Conservation (phyloP, 805 yeast species). For the Yarrowia yakushimensis region DNA sequence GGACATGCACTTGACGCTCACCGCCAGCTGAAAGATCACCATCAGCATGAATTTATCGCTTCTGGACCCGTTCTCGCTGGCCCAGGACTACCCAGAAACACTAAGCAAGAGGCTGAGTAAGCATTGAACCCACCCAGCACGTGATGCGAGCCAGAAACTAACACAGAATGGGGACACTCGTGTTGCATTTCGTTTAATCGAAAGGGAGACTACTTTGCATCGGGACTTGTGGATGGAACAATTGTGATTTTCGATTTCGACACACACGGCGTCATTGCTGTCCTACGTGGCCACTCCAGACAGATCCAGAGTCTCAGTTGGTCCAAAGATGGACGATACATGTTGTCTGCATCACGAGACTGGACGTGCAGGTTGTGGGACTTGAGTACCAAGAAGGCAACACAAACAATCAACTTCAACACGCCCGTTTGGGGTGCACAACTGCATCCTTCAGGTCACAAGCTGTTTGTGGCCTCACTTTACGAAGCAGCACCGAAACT, state of each 20-base stretch:
- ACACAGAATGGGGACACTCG: slow-evolving; percentile 44
- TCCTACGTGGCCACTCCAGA: slow-evolving; percentile 62
- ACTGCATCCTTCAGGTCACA: slow-evolving; percentile 49
- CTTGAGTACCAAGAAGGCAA: slow-evolving; percentile 44
- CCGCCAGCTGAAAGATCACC: not conserved
- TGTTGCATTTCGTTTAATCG: slow-evolving; percentile 65
- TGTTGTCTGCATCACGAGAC: slow-evolving; percentile 72
- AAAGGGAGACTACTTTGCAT: slow-evolving; percentile 81
- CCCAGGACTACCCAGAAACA: slow-evolving; percentile 87
- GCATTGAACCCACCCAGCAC: slow-evolving; percentile 11
- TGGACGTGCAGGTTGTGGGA: slow-evolving; percentile 86
- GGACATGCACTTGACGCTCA: not conserved
- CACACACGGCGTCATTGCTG: slow-evolving; percentile 55
- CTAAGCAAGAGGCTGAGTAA: slow-evolving; percentile 59
- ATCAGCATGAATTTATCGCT: slow-evolving; percentile 67
- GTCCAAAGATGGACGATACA: slow-evolving; percentile 67
- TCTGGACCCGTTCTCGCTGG: slow-evolving; percentile 85
- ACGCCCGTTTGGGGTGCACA: slow-evolving; percentile 72
- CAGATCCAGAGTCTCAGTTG: slow-evolving; percentile 69
- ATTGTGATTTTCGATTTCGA: slow-evolving; percentile 71
- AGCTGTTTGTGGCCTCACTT: slow-evolving; percentile 55
- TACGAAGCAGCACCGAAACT: slow-evolving; percentile 59
- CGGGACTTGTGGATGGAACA: slow-evolving; percentile 72
- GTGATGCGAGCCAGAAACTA: not conserved
- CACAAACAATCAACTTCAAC: slow-evolving; percentile 51